Evolutionary conservation across 805 yeast genomes (phyloP).

Genomic region (Barnettozyma wickerhamii): DNA sequence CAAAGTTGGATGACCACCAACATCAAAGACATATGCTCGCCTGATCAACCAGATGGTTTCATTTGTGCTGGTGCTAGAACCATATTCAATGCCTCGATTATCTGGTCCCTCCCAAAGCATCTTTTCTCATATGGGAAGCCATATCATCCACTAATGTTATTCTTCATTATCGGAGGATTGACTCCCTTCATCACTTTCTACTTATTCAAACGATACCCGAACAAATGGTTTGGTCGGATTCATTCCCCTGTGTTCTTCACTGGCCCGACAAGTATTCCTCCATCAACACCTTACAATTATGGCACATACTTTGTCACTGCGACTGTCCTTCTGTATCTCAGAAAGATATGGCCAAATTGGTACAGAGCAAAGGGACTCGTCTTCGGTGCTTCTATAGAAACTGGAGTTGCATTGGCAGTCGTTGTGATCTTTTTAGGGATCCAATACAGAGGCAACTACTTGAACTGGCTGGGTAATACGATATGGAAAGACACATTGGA

Average conservation of each 20-base stretch:
- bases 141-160: slow-evolving; percentile 52
- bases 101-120: slow-evolving; percentile 51
- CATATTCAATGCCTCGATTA: slow-evolving; percentile 46
- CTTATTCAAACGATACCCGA: slow-evolving; percentile 27
- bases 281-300: slow-evolving; percentile 69
- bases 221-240: slow-evolving; percentile 33
- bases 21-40: slow-evolving; percentile 34
- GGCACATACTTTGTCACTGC: slow-evolving; percentile 47
- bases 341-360: slow-evolving; percentile 47
- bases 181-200: slow-evolving; percentile 32
- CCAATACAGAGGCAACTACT: slow-evolving; percentile 38
- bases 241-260: slow-evolving; percentile 64
- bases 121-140: slow-evolving; percentile 42
- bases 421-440: slow-evolving; percentile 51
- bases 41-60: slow-evolving; percentile 39
- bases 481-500: slow-evolving; percentile 41
- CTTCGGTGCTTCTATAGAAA: slow-evolving; percentile 55
- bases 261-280: slow-evolving; percentile 62
- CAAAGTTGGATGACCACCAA: slow-evolving; percentile 38
- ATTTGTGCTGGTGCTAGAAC: slow-evolving; percentile 39
- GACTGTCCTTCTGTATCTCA: slow-evolving; percentile 40
- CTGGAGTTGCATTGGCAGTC: slow-evolving; percentile 60
- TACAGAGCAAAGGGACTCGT: slow-evolving; percentile 59
- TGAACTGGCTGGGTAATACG: slow-evolving; percentile 58
- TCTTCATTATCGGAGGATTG: slow-evolving; percentile 49